Evolutionary conservation across 2,329 filamentous ascomycete species (phyloP).

Genomic region (Fusarium drepaniforme): DNA sequence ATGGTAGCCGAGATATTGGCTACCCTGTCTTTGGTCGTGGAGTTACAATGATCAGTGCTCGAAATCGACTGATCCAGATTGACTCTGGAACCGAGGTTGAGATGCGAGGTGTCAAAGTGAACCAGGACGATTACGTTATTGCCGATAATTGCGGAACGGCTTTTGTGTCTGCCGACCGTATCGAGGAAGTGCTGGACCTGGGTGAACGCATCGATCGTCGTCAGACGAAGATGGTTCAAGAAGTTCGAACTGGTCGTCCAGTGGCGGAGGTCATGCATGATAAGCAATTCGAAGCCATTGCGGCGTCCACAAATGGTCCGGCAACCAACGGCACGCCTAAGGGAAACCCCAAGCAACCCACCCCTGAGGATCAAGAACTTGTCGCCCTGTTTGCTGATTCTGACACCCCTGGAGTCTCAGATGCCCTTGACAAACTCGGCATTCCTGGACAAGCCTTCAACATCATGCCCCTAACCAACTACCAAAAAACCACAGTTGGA

Average conservation of each 20-base stretch:
- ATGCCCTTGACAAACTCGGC: not conserved
- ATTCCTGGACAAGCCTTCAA: constrained; percentile 31
- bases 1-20: constrained; percentile 46
- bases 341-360: not conserved
- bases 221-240: not conserved
- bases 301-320: not conserved
- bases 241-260: not conserved
- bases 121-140: not conserved
- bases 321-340: not conserved
- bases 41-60: not conserved
- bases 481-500: constrained; percentile 45
- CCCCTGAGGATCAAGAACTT: not conserved
- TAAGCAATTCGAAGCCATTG: not conserved
- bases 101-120: not conserved
- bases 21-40: not conserved
- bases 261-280: not conserved
- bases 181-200: not conserved
- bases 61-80: not conserved
- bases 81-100: not conserved
- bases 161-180: not conserved
- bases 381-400: not conserved
- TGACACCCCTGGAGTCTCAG: not conserved
- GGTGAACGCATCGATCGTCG: not conserved
- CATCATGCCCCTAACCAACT: constrained; percentile 41
- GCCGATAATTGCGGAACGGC: not conserved